These are phyloP conservation scores for Polymyxa betae DNA, from an alignment of 208 protist species.

Conservation along the genomic window DNA sequence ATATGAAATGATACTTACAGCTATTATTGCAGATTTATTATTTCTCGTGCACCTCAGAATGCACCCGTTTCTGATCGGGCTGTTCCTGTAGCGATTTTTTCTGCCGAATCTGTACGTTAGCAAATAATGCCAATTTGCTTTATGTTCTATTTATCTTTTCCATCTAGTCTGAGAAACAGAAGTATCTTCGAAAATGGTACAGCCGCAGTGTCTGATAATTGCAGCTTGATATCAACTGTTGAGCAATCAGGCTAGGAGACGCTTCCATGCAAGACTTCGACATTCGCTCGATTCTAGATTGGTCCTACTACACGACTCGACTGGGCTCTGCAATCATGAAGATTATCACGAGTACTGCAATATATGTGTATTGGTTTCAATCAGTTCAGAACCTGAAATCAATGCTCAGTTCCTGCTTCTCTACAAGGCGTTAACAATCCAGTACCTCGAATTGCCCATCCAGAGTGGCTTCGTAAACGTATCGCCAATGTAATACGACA, in stretches of 20 bases:
- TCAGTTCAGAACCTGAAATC: not conserved
- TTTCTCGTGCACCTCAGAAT: constrained; percentile 90
- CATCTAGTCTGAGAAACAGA: constrained; percentile 73
- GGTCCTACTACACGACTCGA: constrained; percentile 98
- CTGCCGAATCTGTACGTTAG: constrained; percentile 76
- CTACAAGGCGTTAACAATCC: constrained; percentile 93
- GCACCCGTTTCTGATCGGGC: constrained; percentile 94
- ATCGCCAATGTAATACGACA: constrained; percentile 72
- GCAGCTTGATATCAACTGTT: not conserved
- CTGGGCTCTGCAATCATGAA: constrained; percentile 96
- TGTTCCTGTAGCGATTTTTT: constrained; percentile 96
- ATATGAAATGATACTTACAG: constrained; percentile 96
- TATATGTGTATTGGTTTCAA: not conserved
- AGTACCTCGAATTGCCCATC: constrained; percentile 92
- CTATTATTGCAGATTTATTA: constrained; percentile 94
- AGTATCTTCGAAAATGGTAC: constrained; percentile 92
- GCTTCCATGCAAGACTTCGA: constrained; percentile 74
- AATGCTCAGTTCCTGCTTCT: constrained; percentile 94
- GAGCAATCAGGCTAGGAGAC: constrained; percentile 73
- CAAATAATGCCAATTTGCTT: not conserved
- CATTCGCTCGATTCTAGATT: constrained; percentile 94
- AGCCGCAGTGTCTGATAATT: not conserved
- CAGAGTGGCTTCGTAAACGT: constrained; percentile 89
- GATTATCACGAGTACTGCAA: constrained; percentile 88
- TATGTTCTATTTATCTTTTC: not conserved